Evolutionary conservation across 2,329 filamentous ascomycete genomes (phyloP), one percentile per base, ranked within the genome.

Genomic region (Stylonectria norvegica): DNA sequence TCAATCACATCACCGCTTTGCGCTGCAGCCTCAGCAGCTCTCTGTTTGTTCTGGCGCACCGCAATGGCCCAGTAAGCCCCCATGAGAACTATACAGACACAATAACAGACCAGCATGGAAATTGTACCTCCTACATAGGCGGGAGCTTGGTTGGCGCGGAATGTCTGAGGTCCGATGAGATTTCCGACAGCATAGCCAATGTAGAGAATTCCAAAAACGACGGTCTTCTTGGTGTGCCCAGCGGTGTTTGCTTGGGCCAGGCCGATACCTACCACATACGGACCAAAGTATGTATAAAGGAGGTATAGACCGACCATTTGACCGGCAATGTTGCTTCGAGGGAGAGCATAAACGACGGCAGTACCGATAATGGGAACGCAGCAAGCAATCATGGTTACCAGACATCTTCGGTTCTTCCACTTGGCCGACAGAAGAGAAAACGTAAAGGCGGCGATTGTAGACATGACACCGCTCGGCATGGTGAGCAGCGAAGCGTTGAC

Each of bases 161-260:
- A 69, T 12, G 64, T 63, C 39, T 63, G 55, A 0, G 66, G 65
- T 0, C 56, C 63, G 17, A 67, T 60, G 36, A 68, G 62, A 40
- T 68, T 68, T n/a, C 61, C 59, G 1, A 30, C 22, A n/a, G 47
- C 51, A 40, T 57, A 76, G 0, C 68, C 70, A 12, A 73, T 56
- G 46, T 72, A 70, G 9, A 71, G 60, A 16, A 70, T 59, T 17
- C 71, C 56, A 15, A 72, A 71, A 5, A 60, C 52, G 2, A 69
- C 70, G 0, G 54, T 57, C 43, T 69, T 60, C 42, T 64, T 64
- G 5, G 61, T 64, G 33, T 63, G 57, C 4, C 60, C 59, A 3
- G 61, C 57, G 1, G 57, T 62, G 39, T 65, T 65, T 16, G 40
- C 40, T 17, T 41, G 37, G 9, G 37, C 30, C 5, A 40, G 37